Base-by-base conservation (phyloP, 2,329 filamentous ascomycete species). In the Xylariaceae sp. region DNA sequence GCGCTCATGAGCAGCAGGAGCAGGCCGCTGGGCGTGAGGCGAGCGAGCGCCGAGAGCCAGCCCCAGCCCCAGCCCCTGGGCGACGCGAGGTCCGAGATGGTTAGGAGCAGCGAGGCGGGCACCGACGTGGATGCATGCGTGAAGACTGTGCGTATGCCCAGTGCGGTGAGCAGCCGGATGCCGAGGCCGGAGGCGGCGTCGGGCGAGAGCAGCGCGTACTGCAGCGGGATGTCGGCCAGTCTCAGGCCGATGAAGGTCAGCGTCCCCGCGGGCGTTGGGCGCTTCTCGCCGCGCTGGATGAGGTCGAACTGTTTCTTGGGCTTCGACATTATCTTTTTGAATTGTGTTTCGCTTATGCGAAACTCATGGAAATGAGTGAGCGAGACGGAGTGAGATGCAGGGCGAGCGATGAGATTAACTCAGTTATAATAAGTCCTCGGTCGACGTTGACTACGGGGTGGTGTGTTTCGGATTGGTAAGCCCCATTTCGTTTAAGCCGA, bases 1-100 rank as follows among this genome's bases (percentile, higher is more conserved):
- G 75, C 70, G 18, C 78, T 73, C 79, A 86, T 83, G 47, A 68
- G 71, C 5, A 85, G 67, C 7, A 86, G 69, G 39, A 83, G 70
- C 7, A 72, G 58, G 80, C 78, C 0, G 75, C 77, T 15, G 0
- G 85, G 74, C 9, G 73, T 74, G 2, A 81, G 66, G 23, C 62
- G 61, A 59, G 79, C 73, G 56, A 80, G 32, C 44, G 60, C 24
- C 9, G 59, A 39, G 33, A 65, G 29, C 23, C 64, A 62, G 2
- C 62, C n/a, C n/a, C n/a, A n/a, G n/a, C n/a, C n/a, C 67, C 26
- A 68, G 23, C 2, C 4, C 8, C 9, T 15, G 27, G 29, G 29
- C 16, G 13, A 8, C 8, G 49, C 29, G 33, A 24, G 20, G 21
- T 8, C 29, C 26, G 37, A 30, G 11, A 46, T 13, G 29, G 57